Base-by-base conservation (phyloP, 176 grass and related monocot species). In the Bolboschoenus planiculmis region DNA sequence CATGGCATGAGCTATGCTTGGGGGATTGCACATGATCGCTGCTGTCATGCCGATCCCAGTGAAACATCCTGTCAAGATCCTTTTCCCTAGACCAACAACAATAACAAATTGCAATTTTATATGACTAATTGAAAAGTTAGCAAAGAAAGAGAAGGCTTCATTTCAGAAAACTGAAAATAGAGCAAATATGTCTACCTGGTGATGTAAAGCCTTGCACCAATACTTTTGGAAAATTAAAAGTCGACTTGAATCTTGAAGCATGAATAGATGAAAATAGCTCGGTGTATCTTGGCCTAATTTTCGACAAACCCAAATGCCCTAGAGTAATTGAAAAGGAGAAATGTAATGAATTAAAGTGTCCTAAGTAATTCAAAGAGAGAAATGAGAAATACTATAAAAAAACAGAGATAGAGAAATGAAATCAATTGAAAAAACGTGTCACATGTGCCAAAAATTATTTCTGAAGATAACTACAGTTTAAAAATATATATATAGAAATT, bases 1-100 rank as follows among this genome's bases (percentile, higher is more conserved):
- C 82, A 79, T 75, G 40, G 90, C 87, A 88, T 87, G 70, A 77
- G 78, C 76, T 37, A 85, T 79, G 46, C 66, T 83, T 75, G 40
- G 68, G 9, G 80, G 85, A 56, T 73, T 48, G 63, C 79, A 85
- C 37, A 81, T 85, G 63, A 90, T 83, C 39, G 72, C 84, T 62
- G 87, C 34, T 4, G 81, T 23, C 15, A 84, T 20, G 21, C 81
- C 59, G 0, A 53, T 48, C n/a, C 85, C 92, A 72, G 91, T 7
- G 31, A 84, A 60, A 74, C 80, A 86, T 82, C 85, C 84, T 21
- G 58, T 86, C 9, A 95, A 36, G 5, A 90, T 56, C 21, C 84
- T 91, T 60, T 34, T 72, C 78, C 90, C 89, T 91, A 68, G 0
- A 71, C 21, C 51, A 43, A 60, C 47, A 64, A 36, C 43, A 56